phyloP scores from a whole-genome alignment of 805 yeast genomes.

The Novakomyces olei region DNA sequence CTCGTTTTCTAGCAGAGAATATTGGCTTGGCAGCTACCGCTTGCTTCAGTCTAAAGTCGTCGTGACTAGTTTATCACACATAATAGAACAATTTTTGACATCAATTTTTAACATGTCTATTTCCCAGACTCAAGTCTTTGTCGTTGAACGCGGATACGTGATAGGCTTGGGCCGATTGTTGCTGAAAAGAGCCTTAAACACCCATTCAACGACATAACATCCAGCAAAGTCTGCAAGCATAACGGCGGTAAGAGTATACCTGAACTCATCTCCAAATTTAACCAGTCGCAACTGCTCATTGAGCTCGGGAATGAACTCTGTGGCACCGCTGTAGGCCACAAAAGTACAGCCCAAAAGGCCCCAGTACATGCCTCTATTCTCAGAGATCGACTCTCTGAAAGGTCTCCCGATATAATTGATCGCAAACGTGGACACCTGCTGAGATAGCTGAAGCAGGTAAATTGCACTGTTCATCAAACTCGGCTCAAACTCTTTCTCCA shows the following conservation, averaged over 20 bases:
- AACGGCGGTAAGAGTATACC: constrained; percentile 48
- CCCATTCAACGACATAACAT: constrained; percentile 55
- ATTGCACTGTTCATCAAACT: constrained; percentile 89
- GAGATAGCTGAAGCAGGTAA: constrained; percentile 80
- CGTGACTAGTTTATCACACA: too few species aligned
- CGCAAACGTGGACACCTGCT: constrained; percentile 92
- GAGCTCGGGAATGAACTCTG: constrained; percentile 85
- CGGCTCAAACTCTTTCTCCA: constrained; percentile 73
- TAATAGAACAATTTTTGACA: too few species aligned
- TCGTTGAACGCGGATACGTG: too few species aligned
- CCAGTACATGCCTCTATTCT: constrained; percentile 90
- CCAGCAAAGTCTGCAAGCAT: constrained; percentile 56
- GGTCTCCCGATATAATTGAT: constrained; percentile 96
- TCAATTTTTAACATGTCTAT: too few species aligned
- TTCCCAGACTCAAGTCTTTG: too few species aligned
- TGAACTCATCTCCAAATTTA: constrained; percentile 56
- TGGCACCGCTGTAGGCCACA: constrained; percentile 72
- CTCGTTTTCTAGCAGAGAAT: too few species aligned
- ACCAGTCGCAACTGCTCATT: constrained; percentile 85
- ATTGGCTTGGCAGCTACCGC: too few species aligned
- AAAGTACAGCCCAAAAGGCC: constrained; percentile 82
- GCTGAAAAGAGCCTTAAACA: constrained; percentile 68
- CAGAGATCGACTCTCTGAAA: constrained; percentile 72
- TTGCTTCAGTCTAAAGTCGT: too few species aligned
- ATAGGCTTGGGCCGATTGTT: constrained; percentile 85